Evolutionary conservation across 1,284 basidiomycete species (phyloP).

Genomic region (Megacollybia platyphylla): DNA sequence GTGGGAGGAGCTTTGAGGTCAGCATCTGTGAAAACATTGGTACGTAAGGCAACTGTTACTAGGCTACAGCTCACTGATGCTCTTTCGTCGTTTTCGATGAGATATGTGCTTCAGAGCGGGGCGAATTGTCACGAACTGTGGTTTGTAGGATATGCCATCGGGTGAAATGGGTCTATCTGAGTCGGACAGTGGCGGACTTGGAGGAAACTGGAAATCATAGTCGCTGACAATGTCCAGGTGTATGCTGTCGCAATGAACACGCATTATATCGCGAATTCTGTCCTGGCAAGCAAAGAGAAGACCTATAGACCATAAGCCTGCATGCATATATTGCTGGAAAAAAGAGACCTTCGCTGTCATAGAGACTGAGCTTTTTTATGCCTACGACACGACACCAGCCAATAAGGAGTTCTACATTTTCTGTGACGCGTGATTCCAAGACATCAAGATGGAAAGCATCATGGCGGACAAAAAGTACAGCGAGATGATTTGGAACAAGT

Average conservation of each 20-base stretch:
- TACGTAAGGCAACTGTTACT: no score
- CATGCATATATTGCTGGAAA: background rate
- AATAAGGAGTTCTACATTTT: conserved; percentile 38
- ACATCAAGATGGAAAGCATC: conserved; percentile 16
- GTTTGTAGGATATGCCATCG: conserved; percentile 11
- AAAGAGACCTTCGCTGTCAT: conserved; percentile 50
- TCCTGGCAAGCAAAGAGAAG: background rate
- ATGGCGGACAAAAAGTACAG: conserved; percentile 41
- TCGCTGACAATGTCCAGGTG: background rate
- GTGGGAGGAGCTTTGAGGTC: conserved; percentile 13
- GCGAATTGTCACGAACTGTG: conserved; percentile 5
- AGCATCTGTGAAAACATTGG: background rate
- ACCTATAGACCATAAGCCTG: conserved; percentile 1
- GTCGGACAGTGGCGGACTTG: conserved; percentile 63
- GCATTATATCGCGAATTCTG: background rate
- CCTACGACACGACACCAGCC: conserved; percentile 49
- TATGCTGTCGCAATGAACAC: background rate
- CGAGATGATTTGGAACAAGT: conserved; percentile 51
- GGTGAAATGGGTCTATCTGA: conserved; percentile 49
- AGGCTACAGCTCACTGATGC: no score
- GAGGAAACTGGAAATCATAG: conserved; percentile 46
- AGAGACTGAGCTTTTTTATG: conserved; percentile 49
- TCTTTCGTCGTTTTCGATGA: background rate
- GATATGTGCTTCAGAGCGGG: background rate
- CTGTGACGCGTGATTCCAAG: conserved; percentile 29